Conservation (phyloP, 495 filamentous ascomycete genomes). For the Tuber magnatum region DNA sequence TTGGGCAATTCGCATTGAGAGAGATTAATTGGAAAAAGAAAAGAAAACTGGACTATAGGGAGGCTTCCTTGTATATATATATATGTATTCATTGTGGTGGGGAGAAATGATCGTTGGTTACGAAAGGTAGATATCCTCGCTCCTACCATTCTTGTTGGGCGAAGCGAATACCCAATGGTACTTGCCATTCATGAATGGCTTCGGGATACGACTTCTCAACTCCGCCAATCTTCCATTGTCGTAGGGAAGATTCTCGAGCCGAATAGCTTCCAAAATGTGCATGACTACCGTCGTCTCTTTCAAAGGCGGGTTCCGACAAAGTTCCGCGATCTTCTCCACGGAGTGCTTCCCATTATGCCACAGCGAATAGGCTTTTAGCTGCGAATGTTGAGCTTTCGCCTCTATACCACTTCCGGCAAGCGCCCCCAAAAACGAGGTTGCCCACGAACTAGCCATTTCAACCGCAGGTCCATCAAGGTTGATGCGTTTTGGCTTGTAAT, state of each 20-base stretch:
- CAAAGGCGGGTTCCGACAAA: conserved; percentile 54
- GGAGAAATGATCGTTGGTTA: neutral
- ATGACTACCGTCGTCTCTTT: conserved; percentile 27
- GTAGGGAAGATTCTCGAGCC: conserved; percentile 17
- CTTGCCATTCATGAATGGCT: conserved; percentile 2
- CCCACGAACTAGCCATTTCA: conserved; percentile 4
- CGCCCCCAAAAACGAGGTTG: conserved; percentile 2
- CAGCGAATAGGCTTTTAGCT: conserved; percentile 56
- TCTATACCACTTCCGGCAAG: neutral
- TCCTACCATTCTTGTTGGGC: neutral
- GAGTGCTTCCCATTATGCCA: conserved; percentile 52
- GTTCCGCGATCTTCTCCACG: conserved; percentile 45
- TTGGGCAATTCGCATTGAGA: neutral
- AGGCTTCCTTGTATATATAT: neutral
- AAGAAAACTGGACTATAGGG: neutral
- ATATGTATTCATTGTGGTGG: neutral
- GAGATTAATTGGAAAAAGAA: neutral
- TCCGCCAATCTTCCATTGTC: conserved; percentile 9
- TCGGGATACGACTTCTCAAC: conserved; percentile 3
- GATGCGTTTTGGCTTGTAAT: neutral
- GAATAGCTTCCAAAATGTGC: conserved; percentile 22
- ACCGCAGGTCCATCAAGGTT: conserved; percentile 3
- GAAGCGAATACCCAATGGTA: neutral
- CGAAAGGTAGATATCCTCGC: neutral
- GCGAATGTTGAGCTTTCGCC: conserved; percentile 12